Evolutionary conservation across 2,329 filamentous ascomycete species (phyloP).

Genomic region (Lachnellula suecica): DNA sequence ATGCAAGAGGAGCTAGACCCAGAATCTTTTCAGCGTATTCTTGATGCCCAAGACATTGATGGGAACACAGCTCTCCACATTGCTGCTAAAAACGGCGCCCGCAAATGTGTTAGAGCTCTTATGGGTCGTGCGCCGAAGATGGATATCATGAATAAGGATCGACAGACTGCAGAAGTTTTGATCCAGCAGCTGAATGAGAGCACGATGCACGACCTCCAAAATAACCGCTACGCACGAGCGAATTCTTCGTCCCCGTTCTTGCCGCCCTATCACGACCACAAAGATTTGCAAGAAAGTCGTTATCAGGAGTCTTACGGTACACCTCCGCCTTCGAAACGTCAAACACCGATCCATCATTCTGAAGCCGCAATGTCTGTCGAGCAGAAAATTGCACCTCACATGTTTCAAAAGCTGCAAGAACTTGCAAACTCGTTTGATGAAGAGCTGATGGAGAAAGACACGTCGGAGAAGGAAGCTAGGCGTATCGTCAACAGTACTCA

Average conservation of each 20-base stretch:
- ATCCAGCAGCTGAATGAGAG: slow-evolving; percentile 74
- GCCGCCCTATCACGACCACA: slow-evolving; percentile 38
- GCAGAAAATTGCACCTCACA: slow-evolving; percentile 65
- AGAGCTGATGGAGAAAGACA: slow-evolving; percentile 72
- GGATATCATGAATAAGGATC: slow-evolving; percentile 78
- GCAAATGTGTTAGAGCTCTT: slow-evolving; percentile 83
- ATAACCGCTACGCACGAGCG: slow-evolving; percentile 55
- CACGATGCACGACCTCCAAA: slow-evolving; percentile 34
- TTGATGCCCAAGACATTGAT: slow-evolving; percentile 80
- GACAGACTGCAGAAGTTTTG: slow-evolving; percentile 80
- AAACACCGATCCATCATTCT: slow-evolving; percentile 44
- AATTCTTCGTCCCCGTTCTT: slow-evolving; percentile 73
- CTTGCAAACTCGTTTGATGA: slow-evolving; percentile 71
- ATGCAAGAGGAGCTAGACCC: slow-evolving; percentile 76
- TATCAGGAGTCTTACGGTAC: slow-evolving; percentile 6
- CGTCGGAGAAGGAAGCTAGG: slow-evolving; percentile 66
- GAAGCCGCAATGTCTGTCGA: slow-evolving; percentile 70
- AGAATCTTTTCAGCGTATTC: slow-evolving; percentile 71
- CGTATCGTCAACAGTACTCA: slow-evolving; percentile 66
- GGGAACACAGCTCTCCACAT: slow-evolving; percentile 84
- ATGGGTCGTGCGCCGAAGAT: slow-evolving; percentile 78
- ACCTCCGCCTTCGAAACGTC: slow-evolving; percentile 4
- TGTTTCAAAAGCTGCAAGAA: slow-evolving; percentile 71
- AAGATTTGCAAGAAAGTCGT: slow-evolving; percentile 1
- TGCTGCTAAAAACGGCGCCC: slow-evolving; percentile 77